A percentile compares a stretch with the other conserved stretches of the same genome.
These are phyloP conservation scores for Angomonas desouzai DNA, from an alignment of 208 protist species.

Conservation along the genomic window DNA sequence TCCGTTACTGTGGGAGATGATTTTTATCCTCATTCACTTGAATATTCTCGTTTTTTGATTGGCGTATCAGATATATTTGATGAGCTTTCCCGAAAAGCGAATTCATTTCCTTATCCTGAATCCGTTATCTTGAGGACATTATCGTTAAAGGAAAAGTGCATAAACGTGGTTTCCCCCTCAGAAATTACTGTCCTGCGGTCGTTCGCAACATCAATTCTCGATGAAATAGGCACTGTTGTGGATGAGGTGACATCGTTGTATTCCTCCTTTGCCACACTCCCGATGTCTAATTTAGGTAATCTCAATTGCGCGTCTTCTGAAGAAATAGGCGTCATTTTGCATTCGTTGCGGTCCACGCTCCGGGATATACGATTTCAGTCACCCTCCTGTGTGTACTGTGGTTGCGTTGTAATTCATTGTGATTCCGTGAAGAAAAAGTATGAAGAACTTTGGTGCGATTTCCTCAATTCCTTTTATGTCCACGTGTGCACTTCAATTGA, in stretches of 20 bases:
- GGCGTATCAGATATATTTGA: constrained; percentile 66
- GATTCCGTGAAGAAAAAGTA: constrained; percentile 47
- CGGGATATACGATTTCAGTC: constrained; percentile 38
- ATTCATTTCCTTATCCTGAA: constrained; percentile 54
- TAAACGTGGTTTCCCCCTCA: constrained; percentile 29
- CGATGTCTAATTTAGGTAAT: constrained; percentile 28
- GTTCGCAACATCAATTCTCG: constrained; percentile 29
- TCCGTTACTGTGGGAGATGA: constrained; percentile 47
- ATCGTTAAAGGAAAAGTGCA: constrained; percentile 30
- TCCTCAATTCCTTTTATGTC: constrained; percentile 43
- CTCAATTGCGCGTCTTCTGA: constrained; percentile 22
- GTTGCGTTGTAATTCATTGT: constrained; percentile 69
- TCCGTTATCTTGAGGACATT: constrained; percentile 59
- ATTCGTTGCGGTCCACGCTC: constrained; percentile 38
- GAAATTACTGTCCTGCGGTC: constrained; percentile 38
- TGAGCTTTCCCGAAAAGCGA: constrained; percentile 41
- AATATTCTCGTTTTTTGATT: constrained; percentile 53
- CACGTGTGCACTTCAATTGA: constrained; percentile 36
- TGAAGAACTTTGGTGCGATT: constrained; percentile 45
- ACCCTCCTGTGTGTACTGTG: constrained; percentile 64
- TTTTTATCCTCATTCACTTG: constrained; percentile 51
- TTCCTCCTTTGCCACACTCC: constrained; percentile 43
- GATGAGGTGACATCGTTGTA: constrained; percentile 47
- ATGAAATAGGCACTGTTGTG: constrained; percentile 31
- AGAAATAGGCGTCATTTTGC: constrained; percentile 34